Conservation (phyloP, 2,329 filamentous ascomycete genomes). For the Venturia effusa region DNA sequence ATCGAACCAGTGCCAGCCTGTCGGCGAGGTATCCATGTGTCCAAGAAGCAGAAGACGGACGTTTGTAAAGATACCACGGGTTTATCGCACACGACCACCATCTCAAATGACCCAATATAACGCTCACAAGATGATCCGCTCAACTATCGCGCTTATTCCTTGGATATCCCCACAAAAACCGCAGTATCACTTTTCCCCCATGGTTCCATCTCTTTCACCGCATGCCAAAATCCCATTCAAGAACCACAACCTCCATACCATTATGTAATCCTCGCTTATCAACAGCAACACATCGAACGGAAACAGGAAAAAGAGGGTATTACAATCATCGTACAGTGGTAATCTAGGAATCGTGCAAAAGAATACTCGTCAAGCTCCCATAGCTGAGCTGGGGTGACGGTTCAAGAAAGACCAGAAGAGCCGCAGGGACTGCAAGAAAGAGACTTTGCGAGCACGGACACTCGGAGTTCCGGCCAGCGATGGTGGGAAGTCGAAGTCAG, state of each 20-base stretch:
- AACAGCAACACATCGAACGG: not conserved
- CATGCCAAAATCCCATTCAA: not conserved
- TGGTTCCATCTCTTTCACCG: not conserved
- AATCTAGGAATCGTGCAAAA: not conserved
- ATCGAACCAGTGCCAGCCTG: no score
- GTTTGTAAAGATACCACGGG: not conserved
- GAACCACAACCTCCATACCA: not conserved
- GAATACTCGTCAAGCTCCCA: not conserved
- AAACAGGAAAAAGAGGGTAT: constrained; percentile 5
- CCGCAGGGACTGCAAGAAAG: not conserved
- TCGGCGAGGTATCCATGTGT: not conserved
- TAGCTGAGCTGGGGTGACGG: not conserved
- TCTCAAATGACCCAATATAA: not conserved
- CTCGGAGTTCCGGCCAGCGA: not conserved
- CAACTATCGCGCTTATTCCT: not conserved
- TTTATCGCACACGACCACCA: not conserved
- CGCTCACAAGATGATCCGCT: not conserved
- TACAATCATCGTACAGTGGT: not conserved
- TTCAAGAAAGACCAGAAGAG: not conserved
- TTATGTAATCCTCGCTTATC: not conserved
- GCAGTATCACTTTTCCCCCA: not conserved
- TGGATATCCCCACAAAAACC: not conserved
- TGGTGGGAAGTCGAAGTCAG: not conserved
- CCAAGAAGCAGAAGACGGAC: not conserved
- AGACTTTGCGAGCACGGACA: not conserved